Percentiles rank a stretch among this genome's conserved stretches.
Conservation (phyloP, 345 rosid genomes). For the Theobroma cacao region DNA sequence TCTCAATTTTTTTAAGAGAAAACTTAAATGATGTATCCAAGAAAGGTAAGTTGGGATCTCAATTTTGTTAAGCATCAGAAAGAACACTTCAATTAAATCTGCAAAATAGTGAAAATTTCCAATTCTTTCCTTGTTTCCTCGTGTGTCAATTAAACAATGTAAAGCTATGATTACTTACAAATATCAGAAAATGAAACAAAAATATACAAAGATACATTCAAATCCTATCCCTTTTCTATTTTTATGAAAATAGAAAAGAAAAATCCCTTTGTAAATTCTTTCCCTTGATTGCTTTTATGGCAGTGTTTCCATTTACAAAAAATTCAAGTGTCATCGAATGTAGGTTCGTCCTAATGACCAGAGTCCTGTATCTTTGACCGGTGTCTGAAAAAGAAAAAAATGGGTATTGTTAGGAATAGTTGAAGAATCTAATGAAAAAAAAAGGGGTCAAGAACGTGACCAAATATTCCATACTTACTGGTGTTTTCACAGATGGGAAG, state of each 20-base stretch:
- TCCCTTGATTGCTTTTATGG: no score
- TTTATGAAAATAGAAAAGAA: not conserved
- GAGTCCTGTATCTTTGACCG: conserved; percentile 86
- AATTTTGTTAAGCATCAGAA: no score
- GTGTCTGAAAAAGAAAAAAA: conserved; percentile 51
- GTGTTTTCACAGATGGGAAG: conserved; percentile 80
- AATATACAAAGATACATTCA: not conserved
- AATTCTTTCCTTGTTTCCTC: no score
- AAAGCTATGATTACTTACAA: not conserved
- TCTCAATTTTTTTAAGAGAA: no score
- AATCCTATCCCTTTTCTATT: not conserved
- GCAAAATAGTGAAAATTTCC: no score
- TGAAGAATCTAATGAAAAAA: not conserved
- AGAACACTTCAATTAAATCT: no score
- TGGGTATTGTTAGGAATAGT: not conserved
- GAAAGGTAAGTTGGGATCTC: no score
- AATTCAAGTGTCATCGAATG: conserved; percentile 48
- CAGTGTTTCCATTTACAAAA: conserved; percentile 7
- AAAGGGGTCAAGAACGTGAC: not conserved
- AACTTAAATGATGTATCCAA: no score
- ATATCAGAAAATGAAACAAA: not conserved
- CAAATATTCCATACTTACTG: conserved; percentile 48
- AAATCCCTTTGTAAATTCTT: not conserved
- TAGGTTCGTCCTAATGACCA: conserved; percentile 93
- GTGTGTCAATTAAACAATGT: not conserved